Evolutionary conservation across 305 asterid genomes (phyloP).

Genomic region (Fraxinus dipetala): DNA sequence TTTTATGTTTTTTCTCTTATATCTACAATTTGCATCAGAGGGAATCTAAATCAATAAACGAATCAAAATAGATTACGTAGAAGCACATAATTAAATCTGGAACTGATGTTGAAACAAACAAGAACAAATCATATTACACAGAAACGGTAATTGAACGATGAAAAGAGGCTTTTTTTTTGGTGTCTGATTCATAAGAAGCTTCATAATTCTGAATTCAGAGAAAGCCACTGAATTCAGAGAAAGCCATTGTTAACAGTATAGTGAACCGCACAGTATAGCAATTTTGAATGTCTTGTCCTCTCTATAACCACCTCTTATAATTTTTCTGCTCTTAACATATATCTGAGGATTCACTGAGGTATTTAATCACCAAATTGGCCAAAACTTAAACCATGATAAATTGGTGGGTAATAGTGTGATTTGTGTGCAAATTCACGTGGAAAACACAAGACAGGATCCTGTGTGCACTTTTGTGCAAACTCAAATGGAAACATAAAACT

Average conservation of each 20-base stretch:
- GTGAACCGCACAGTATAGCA: neutral
- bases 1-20: constrained; percentile 67
- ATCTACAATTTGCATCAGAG: constrained; percentile 44
- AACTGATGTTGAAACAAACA: constrained; percentile 1
- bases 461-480: neutral
- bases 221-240: neutral
- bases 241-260: constrained; percentile 1
- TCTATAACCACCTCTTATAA: neutral
- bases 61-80: neutral
- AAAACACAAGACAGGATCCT: neutral
- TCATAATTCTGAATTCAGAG: constrained; percentile 2
- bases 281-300: neutral
- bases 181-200: neutral
- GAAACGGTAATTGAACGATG: neutral
- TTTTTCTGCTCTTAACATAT: neutral
- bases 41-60: constrained; percentile 16
- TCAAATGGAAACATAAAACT: constrained; percentile 18
- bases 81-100: neutral
- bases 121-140: neutral
- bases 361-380: neutral
- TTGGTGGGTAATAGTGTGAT: neutral
- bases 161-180: neutral
- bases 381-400: constrained; percentile 8
- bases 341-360: neutral
- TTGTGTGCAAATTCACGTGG: neutral